phyloP scores from a whole-genome alignment of 306 rosid species.

The Pterocarpus macrocarpus region DNA sequence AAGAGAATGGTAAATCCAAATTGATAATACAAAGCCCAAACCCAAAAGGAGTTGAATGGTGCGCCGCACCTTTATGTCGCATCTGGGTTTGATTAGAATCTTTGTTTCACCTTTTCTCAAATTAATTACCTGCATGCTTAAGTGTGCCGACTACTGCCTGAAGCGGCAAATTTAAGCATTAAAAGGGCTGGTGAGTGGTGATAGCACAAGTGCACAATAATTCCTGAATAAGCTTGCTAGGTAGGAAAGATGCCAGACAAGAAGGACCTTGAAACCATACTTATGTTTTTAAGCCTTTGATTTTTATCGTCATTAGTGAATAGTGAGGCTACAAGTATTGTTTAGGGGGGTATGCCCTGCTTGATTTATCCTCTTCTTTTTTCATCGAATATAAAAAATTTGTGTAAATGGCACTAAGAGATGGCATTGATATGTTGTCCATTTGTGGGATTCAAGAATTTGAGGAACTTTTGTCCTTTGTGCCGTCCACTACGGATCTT shows the following conservation, averaged over 20 bases:
- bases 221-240: conserved; percentile 25
- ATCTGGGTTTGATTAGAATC: conserved; percentile 48
- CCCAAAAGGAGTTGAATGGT: conserved; percentile 51
- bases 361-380: background rate
- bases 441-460: conserved; percentile 45
- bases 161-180: conserved; percentile 62
- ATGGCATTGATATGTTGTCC: conserved; percentile 40
- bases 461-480: conserved; percentile 41
- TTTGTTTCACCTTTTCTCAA: conserved; percentile 43
- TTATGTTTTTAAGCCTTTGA: conserved; percentile 29
- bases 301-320: conserved; percentile 10
- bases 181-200: conserved; percentile 5
- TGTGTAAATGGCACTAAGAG: background rate
- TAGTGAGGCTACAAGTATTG: background rate
- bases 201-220: conserved; percentile 37
- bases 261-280: conserved; percentile 26
- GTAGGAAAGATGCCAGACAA: conserved; percentile 49
- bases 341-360: conserved; percentile 17
- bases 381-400: background rate
- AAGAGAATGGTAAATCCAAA: conserved; percentile 46
- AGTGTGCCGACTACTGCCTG: conserved; percentile 39
- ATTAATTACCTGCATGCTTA: conserved; percentile 21
- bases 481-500: conserved; percentile 19
- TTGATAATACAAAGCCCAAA: conserved; percentile 48
- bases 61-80: conserved; percentile 74